phyloP scores from a whole-genome alignment of 2,329 filamentous ascomycete genomes.

The Colletotrichum destructivum region DNA sequence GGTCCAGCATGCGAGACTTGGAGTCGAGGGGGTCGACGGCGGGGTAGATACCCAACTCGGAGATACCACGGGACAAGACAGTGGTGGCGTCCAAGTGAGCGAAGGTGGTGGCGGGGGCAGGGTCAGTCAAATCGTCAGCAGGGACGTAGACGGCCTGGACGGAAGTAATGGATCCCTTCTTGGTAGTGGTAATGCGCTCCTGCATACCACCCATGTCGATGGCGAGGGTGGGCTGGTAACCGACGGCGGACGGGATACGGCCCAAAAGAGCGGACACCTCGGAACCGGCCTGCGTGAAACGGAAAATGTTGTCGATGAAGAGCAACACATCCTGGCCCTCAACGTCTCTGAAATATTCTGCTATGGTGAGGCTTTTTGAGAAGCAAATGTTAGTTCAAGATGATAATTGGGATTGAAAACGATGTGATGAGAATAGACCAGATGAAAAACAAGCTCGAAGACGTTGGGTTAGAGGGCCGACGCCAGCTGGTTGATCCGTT shows the following conservation, averaged over 20 bases:
- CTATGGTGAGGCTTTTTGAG: too few species aligned
- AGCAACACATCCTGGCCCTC: conserved; percentile 96
- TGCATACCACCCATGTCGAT: conserved; percentile 99
- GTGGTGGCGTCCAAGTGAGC: conserved; percentile 99
- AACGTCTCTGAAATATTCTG: conserved; percentile 84
- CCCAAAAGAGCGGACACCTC: conserved; percentile 99
- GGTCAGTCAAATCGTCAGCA: conserved; percentile 99
- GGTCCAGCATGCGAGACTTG: conserved; percentile 99
- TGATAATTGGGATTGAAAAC: too few species aligned
- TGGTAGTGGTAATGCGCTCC: conserved; percentile 99
- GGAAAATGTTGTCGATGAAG: conserved; percentile 99
- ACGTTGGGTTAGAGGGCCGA: too few species aligned
- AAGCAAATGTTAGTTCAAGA: too few species aligned
- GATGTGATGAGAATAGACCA: too few species aligned
- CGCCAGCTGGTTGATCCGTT: too few species aligned
- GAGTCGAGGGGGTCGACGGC: conserved; percentile 99
- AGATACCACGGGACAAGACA: conserved; percentile 99
- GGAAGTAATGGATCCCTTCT: conserved; percentile 99
- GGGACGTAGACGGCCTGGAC: conserved; percentile 99
- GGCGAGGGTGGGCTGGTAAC: conserved; percentile 99
- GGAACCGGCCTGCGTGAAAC: conserved; percentile 99
- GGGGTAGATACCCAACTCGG: conserved; percentile 99
- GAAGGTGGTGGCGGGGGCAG: conserved; percentile 98
- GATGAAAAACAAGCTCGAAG: too few species aligned
- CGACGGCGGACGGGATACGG: conserved; percentile 99